phyloP scores from a whole-genome alignment of 1,284 basidiomycete species.

The Ustilago lituana region DNA sequence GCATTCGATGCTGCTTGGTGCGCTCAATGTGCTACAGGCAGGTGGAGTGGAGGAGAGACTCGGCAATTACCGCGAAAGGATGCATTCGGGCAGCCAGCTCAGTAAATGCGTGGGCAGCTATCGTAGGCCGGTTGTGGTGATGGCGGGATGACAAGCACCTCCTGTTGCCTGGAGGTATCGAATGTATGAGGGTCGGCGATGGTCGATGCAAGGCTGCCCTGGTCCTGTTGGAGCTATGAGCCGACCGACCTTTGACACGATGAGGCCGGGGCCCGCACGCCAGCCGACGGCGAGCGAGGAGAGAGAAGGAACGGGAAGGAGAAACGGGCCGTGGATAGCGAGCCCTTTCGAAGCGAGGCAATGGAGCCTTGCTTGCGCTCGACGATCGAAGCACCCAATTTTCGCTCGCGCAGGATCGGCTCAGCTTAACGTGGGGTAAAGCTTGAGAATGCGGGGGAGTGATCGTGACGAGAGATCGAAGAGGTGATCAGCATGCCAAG shows the following conservation, averaged over 20 bases:
- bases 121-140: no score
- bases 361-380: neutral
- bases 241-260: no score
- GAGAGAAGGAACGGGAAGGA: slow-evolving; percentile 6
- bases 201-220: no score
- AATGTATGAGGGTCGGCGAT: no score
- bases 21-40: neutral
- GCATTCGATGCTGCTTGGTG: neutral
- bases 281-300: slow-evolving; percentile 14
- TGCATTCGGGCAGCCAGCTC: neutral
- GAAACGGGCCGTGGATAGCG: neutral
- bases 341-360: neutral
- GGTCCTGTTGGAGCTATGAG: no score
- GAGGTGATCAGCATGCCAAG: slow-evolving; percentile 23
- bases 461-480: slow-evolving; percentile 51
- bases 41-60: no score
- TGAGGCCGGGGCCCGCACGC: slow-evolving; percentile 5
- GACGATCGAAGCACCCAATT: no score
- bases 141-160: slow-evolving; percentile 1
- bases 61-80: neutral
- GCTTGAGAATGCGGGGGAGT: slow-evolving; percentile 31
- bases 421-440: slow-evolving; percentile 9
- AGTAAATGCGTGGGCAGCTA: no score
- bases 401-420: no score
- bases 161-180: no score